Base-by-base conservation (phyloP, 2,329 filamentous ascomycete genomes). In the Colletotrichum aenigma region DNA sequence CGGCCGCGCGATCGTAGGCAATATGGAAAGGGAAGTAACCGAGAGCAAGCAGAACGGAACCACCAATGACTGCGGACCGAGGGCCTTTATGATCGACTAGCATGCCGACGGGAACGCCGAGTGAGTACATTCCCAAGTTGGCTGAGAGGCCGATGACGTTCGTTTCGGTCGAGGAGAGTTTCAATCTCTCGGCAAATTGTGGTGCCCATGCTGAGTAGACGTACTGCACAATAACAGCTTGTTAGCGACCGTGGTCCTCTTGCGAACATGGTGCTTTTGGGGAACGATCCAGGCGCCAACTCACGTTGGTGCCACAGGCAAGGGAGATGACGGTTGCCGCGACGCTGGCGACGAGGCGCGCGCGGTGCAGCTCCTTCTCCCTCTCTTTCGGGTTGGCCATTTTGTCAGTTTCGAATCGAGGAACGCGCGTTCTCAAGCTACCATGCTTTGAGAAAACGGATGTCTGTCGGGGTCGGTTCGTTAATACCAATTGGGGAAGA, bases 161-260 rank as follows among this genome's bases (percentile, higher is more conserved):
- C 85, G 92, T 96, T 84, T 98, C 90, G 4, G 96, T 98, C n/a
- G 97, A 94, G 16, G 96, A 96, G 76, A 98, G 91, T 82, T 94
- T 93, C 80, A 99, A 89, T 79, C 91, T 93, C 81, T 97, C 93
- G 66, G 96, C 96, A 82, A 98, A 98, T 85, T 98, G 96, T 24
- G 97, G 97, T 16, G 95, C 96, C 96, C 97, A 99, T 85, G 96
- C 96, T 71, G 96, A 98, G 86, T 98, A 99, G 82, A 96, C 96
- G 91, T 99, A 98, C 95, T 98, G 82, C 66, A 67, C 18, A 43
- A 66, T 32, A n/a, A 24, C 7, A 16, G 10, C 36, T 66, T 24
- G 36, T 75, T 55, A 76, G 74, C 55, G 32, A 10, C n/a, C n/a
- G 24, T 43, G n/a, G 60, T 8, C 13, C n/a, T 38, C 26, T 10